Base-by-base conservation (phyloP, 1,284 basidiomycete species). In the Leccinum griseonigrum region DNA sequence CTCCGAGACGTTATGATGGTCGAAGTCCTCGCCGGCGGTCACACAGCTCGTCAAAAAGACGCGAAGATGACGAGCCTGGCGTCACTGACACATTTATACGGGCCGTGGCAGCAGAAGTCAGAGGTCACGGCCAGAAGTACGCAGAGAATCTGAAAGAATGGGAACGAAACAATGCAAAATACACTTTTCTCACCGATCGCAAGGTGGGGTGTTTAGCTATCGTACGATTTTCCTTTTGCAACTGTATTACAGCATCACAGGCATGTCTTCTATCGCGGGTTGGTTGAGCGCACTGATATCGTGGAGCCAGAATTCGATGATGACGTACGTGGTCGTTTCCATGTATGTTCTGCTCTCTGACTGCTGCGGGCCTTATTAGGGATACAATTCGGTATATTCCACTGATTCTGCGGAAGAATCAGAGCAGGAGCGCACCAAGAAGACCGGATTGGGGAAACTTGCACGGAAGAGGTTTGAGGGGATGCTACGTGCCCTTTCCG, bases 381-480 rank as follows among this genome's bases (percentile, higher is more conserved):
- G 95, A 5, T 92, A 94, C 70, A 90, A 94, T 66, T 94, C 92
- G 0, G 81, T 96, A 4, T 97, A 96, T 75, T 97, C 96, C 0
- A 96, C 93, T 13, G 97, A 98, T 75, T 95, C 95, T 43, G 95
- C 87, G 7, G 96, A 98, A 75, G 95, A 97, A 60, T 93, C 91
- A 3, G 97, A 99, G 71, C 83, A 86, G 18, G 94, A 97, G 71
- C 83, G 86, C 13, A 81, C 80, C 10, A 84, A 85, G 40, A 95
- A 91, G 77, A 88, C 81, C 43, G 80, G 80, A 29, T 81, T 99
- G 1, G 94, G 94, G 1, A 85, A 81, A 68, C 77, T 94, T 14
- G 92, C 95, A 13, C 83, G 89, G 40, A 86, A 84, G 58, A 82
- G 95, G 40, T 94, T 99, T 67, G 91, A 95, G 74, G 87, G 88